These are phyloP conservation scores for Solanum bukasovii DNA, from an alignment of 257 asterid genomes.

Conservation along the genomic window DNA sequence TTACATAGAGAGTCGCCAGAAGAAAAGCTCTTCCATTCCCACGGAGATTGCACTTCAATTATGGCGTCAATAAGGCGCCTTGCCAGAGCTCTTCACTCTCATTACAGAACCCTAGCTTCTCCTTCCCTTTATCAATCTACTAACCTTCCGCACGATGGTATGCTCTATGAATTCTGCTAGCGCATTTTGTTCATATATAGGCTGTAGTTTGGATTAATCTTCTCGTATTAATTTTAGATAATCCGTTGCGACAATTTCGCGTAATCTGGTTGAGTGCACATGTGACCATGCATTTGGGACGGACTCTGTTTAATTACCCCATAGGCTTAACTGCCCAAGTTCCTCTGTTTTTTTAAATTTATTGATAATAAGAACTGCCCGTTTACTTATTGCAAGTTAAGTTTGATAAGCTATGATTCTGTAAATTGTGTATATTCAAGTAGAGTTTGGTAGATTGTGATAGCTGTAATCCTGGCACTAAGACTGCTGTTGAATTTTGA, in stretches of 20 bases:
- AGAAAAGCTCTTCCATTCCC: not conserved
- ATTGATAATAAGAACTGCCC: not conserved
- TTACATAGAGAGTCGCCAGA: not conserved
- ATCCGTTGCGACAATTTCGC: not conserved
- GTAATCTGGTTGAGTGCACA: not conserved
- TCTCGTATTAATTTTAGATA: not conserved
- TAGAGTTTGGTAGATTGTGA: not conserved
- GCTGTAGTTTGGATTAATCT: not conserved
- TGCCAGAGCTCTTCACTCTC: constrained; percentile 27
- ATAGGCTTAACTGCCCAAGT: not conserved
- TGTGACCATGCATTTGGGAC: not conserved
- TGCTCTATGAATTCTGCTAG: not conserved
- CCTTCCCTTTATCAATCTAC: constrained; percentile 19
- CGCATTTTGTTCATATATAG: not conserved
- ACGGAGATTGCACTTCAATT: not conserved
- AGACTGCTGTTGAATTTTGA: not conserved
- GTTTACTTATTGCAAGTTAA: not conserved
- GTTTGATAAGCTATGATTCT: not conserved
- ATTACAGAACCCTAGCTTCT: constrained; percentile 40
- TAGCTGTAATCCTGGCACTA: not conserved
- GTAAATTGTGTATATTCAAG: not conserved
- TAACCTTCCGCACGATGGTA: constrained; percentile 25
- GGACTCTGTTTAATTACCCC: not conserved
- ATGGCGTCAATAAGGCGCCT: constrained; percentile 55
- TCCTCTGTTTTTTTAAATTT: not conserved